Evolutionary conservation across 2,329 filamentous ascomycete genomes (phyloP).

Genomic region (Knoxdaviesia proteae): DNA sequence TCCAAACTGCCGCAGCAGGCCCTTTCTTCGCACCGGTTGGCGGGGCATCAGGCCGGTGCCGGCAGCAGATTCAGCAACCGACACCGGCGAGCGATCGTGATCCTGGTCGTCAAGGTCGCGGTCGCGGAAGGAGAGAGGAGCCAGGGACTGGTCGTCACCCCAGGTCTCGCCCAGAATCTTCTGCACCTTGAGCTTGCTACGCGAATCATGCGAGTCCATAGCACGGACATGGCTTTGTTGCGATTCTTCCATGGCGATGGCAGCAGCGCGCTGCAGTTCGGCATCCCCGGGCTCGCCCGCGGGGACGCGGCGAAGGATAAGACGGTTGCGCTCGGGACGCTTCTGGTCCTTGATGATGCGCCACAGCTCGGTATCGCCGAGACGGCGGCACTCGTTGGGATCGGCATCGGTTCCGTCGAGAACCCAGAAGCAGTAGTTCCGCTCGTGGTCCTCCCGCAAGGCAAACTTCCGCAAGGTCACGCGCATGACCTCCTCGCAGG

Average conservation of each 20-base stretch:
- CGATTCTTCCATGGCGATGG: conserved; percentile 74
- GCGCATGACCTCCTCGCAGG: conserved; percentile 79
- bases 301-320: conserved; percentile 85
- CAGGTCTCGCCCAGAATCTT: conserved; percentile 77
- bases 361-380: conserved; percentile 76
- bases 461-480: conserved; percentile 75
- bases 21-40: conserved; percentile 23
- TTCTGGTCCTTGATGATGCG: conserved; percentile 74
- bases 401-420: conserved; percentile 70
- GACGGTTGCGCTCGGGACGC: conserved; percentile 67
- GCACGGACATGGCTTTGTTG: conserved; percentile 49
- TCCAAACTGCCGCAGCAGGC: conserved; percentile 60
- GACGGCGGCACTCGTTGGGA: conserved; percentile 56
- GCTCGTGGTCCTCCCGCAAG: conserved; percentile 72
- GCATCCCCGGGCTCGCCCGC: conserved; percentile 72
- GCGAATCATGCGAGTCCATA: conserved; percentile 37
- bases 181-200: conserved; percentile 72
- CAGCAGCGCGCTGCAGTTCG: conserved; percentile 71
- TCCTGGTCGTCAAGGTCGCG: conserved; percentile 42
- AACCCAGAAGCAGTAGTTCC: conserved; percentile 95
- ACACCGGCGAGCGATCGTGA: conserved; percentile 28
- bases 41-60: conserved; percentile 12
- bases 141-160: conserved; percentile 52
- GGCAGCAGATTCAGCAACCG: conserved; percentile 3
- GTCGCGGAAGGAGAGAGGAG: conserved; percentile 54